Conservation (phyloP, 371 early-diverging fungal species). For the Antonospora locustae region DNA sequence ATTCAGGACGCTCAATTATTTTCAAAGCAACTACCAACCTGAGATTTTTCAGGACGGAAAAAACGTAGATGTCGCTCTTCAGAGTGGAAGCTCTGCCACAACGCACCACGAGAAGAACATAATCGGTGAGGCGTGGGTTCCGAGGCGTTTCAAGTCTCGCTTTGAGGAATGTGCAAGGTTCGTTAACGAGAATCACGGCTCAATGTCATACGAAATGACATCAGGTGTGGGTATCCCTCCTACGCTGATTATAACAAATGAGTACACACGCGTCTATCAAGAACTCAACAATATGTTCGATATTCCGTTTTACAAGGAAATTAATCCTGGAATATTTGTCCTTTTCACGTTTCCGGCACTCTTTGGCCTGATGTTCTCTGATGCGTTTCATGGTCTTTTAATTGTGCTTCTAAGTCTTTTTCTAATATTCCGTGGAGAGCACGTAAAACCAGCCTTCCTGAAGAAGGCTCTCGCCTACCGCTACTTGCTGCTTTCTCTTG, state of each 20-base stretch:
- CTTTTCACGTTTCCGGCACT: slow-evolving; percentile 91
- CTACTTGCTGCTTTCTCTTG: slow-evolving; percentile 88
- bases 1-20: slow-evolving; percentile 40
- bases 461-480: slow-evolving; percentile 78
- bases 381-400: slow-evolving; percentile 85
- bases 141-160: slow-evolving; percentile 17
- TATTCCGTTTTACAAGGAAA: slow-evolving; percentile 89
- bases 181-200: slow-evolving; percentile 35
- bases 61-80: no score
- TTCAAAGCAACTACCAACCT: no score
- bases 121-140: slow-evolving; percentile 52
- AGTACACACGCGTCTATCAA: slow-evolving; percentile 86
- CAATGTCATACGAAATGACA: slow-evolving; percentile 42
- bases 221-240: slow-evolving; percentile 58
- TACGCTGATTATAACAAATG: slow-evolving; percentile 80
- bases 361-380: slow-evolving; percentile 99
- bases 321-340: slow-evolving; percentile 94
- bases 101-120: slow-evolving; percentile 37
- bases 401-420: slow-evolving; percentile 64
- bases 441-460: slow-evolving; percentile 64
- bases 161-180: slow-evolving; percentile 33
- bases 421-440: slow-evolving; percentile 68
- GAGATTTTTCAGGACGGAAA: no score
- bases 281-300: slow-evolving; percentile 90
- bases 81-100: no score